These are phyloP conservation scores for Globisporangium iwayamae DNA, from an alignment of 352 stramenopile species.

Conservation along the genomic window DNA sequence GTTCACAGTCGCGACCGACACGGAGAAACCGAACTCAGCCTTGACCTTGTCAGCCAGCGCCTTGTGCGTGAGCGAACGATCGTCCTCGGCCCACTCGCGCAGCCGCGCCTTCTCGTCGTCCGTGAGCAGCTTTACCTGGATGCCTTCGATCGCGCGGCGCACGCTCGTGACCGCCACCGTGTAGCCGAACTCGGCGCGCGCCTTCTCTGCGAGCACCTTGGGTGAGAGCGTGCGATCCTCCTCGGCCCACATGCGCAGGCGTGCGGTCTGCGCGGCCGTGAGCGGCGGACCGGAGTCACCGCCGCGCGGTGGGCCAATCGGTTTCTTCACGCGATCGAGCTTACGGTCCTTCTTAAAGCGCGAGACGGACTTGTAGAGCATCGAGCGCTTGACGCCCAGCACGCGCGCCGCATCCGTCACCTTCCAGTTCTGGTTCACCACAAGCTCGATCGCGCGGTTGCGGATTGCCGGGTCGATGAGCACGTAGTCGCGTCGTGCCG, in stretches of 20 bases:
- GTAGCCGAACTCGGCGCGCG: not conserved
- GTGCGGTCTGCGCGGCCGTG: not conserved
- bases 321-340: not conserved
- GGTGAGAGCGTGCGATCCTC: not conserved
- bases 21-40: not conserved
- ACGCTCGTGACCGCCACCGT: not conserved
- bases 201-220: not conserved
- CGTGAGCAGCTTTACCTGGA: not conserved
- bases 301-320: not conserved
- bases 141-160: not conserved
- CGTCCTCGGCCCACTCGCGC: conserved; percentile 3
- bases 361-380: conserved; percentile 4
- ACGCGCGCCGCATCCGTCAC: conserved; percentile 1
- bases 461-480: conserved; percentile 4
- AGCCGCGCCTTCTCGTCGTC: conserved; percentile 1
- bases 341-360: conserved; percentile 1
- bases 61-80: not conserved
- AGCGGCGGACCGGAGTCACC: not conserved
- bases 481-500: not conserved
- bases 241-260: not conserved
- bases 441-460: conserved; percentile 3
- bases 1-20: not conserved
- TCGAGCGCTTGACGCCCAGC: conserved; percentile 1
- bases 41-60: not conserved
- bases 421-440: conserved; percentile 9